phyloP scores from a whole-genome alignment of 129 eudicot genomes.

The Ambrosia trifida region DNA sequence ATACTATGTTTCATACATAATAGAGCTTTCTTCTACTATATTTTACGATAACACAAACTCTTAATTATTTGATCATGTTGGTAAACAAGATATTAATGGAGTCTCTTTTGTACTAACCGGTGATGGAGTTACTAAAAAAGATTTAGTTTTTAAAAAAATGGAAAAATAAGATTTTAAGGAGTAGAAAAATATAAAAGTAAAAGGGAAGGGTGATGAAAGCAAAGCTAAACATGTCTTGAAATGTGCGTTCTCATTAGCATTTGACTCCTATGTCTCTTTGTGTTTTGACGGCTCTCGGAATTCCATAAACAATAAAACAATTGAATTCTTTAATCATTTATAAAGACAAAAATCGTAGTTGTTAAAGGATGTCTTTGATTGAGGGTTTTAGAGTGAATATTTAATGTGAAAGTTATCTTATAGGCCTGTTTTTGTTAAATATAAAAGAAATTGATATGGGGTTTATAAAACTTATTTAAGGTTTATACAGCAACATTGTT shows the following conservation, averaged over 20 bases:
- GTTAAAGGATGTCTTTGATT: neutral
- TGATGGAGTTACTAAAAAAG: neutral
- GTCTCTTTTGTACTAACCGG: too few relatives aligned
- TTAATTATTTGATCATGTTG: too few relatives aligned
- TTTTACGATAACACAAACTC: too few relatives aligned
- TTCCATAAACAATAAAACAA: conserved; percentile 5
- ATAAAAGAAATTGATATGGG: too few relatives aligned
- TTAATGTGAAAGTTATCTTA: neutral
- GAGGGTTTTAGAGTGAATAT: neutral
- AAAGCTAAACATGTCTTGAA: conserved; percentile 26
- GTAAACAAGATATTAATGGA: too few relatives aligned
- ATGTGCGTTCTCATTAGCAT: conserved; percentile 31
- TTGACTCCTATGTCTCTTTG: conserved; percentile 28
- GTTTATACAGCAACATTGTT: too few relatives aligned
- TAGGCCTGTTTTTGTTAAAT: too few relatives aligned
- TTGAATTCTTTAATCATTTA: conserved; percentile 9
- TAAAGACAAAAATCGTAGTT: neutral
- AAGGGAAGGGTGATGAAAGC: conserved; percentile 22
- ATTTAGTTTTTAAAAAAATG: neutral
- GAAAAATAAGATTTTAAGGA: neutral
- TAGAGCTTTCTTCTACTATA: too few relatives aligned
- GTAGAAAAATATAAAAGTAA: conserved; percentile 21
- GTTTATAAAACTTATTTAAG: too few relatives aligned
- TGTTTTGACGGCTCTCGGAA: conserved; percentile 40
- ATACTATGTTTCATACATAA: too few relatives aligned